Base-by-base conservation (phyloP, 2,329 filamentous ascomycete species). In the Biscogniauxia sp. region DNA sequence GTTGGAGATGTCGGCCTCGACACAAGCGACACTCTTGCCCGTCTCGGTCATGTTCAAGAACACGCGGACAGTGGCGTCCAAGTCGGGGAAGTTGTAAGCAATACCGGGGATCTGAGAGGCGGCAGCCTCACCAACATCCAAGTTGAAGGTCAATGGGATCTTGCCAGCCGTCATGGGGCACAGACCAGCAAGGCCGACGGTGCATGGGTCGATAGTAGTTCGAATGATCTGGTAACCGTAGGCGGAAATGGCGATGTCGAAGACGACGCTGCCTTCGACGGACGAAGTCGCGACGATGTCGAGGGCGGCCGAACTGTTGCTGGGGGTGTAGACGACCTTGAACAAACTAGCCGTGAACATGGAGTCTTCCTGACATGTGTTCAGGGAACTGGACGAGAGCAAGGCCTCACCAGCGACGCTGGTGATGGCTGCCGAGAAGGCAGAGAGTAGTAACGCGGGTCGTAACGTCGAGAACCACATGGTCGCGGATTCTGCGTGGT, bases 101-200 rank as follows among this genome's bases (percentile, higher is more conserved):
- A 96, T 92, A 53, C 84, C 82, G 59, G 92, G 92, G 72, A 96
- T 87, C 58, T 84, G 75, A 20, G 78, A 76, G 65, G 88, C 78
- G 28, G 88, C 82, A 56, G 80, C 78, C 19, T 75, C 68, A 20
- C 81, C 77, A 51, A 93, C 76, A 5, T 78, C 76, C 41, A 91
- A 74, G 71, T 90, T 90, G 71, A 89, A 90, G 55, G 85, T 82
- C 71, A 96, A 84, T 58, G 89, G 84, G 72, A 97, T 89, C 69
- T 90, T 88, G 66, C 92, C 93, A 8, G 92, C 86, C 65, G 87
- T 90, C 93, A 97, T 96, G 61, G 93, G 93, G 77, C 94, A 98
- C 70, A 97, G 84, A 74, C 92, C 92, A 62, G 82, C 77, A 63
- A 96, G 81, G 64, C 85, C 81, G 60, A 82, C 79, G 26, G 84